A percentile compares a stretch with the other conserved stretches of the same genome.
Evolutionary conservation across 1,284 basidiomycete species (phyloP).

Genomic region (Melanopsichium pennsylvanicum): DNA sequence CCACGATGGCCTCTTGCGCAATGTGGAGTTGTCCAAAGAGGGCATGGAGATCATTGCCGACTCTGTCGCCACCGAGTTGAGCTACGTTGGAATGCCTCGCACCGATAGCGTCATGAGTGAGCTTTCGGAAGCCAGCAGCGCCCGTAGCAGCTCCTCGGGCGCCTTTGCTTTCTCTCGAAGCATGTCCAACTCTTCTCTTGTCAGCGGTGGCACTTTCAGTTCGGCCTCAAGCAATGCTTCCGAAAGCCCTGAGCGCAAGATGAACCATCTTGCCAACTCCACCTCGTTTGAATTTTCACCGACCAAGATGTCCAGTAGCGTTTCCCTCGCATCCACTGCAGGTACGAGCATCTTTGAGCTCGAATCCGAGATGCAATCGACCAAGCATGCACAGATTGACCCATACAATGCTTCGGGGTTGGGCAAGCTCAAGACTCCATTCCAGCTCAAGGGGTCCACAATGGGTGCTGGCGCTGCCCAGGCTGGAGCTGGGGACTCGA

Average conservation of each 20-base stretch:
- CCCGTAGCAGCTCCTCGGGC: conserved; percentile 42
- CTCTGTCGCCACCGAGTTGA: conserved; percentile 20
- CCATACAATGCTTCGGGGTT: not conserved
- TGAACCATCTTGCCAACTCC: conserved; percentile 20
- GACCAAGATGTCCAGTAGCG: conserved; percentile 31
- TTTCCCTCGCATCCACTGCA: conserved; percentile 34
- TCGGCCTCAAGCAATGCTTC: conserved; percentile 41
- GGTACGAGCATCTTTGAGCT: conserved; percentile 38
- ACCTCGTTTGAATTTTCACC: conserved; percentile 32
- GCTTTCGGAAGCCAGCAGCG: conserved; percentile 30
- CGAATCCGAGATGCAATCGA: conserved; percentile 9
- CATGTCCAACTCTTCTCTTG: conserved; percentile 44
- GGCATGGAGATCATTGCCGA: conserved; percentile 25
- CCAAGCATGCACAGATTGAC: not conserved
- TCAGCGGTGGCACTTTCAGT: conserved; percentile 42
- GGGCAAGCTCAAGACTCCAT: conserved; percentile 31
- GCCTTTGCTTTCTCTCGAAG: conserved; percentile 47
- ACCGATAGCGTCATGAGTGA: conserved; percentile 43
- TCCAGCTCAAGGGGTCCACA: conserved; percentile 23
- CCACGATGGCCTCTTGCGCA: conserved; percentile 15
- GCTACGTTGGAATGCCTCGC: conserved; percentile 24
- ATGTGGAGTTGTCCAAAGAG: conserved; percentile 22
- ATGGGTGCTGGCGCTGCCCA: not conserved
- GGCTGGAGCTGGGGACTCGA: conserved; percentile 17
- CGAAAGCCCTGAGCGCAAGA: conserved; percentile 40